These are phyloP conservation scores for Fusarium sp. DNA, from an alignment of 2,329 filamentous ascomycete species.

Conservation along the genomic window DNA sequence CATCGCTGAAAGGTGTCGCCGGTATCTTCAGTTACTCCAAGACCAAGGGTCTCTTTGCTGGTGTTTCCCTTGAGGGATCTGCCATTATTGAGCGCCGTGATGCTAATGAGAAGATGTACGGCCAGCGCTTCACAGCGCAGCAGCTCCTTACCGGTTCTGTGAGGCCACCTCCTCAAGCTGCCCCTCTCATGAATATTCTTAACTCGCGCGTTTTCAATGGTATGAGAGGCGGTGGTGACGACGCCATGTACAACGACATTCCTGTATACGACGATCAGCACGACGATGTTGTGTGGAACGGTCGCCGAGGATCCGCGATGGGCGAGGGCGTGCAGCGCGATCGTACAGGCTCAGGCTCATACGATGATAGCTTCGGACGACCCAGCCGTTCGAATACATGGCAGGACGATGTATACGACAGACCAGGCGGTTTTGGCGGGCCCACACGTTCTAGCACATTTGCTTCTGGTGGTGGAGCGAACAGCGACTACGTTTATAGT, in stretches of 20 bases:
- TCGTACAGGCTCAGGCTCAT: conserved; percentile 50
- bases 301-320: conserved; percentile 74
- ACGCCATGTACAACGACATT: conserved; percentile 90
- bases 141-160: conserved; percentile 85
- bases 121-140: conserved; percentile 79
- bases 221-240: conserved; percentile 60
- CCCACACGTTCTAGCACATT: conserved; percentile 64
- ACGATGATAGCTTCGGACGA: conserved; percentile 62
- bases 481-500: conserved; percentile 65
- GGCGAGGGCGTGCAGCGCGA: conserved; percentile 68
- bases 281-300: conserved; percentile 88
- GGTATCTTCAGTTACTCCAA: conserved; percentile 98
- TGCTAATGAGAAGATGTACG: conserved; percentile 96
- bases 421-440: conserved; percentile 54
- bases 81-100: conserved; percentile 94
- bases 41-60: conserved; percentile 96
- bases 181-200: conserved; percentile 84
- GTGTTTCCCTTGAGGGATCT: conserved; percentile 92
- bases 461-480: conserved; percentile 53
- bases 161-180: conserved; percentile 81
- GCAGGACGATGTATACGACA: conserved; percentile 80
- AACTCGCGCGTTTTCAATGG: conserved; percentile 88
- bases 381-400: conserved; percentile 75
- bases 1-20: conserved; percentile 87
- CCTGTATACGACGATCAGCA: conserved; percentile 87